phyloP scores from a whole-genome alignment of 768 basidiomycete genomes.

The Tulasnella sp. region DNA sequence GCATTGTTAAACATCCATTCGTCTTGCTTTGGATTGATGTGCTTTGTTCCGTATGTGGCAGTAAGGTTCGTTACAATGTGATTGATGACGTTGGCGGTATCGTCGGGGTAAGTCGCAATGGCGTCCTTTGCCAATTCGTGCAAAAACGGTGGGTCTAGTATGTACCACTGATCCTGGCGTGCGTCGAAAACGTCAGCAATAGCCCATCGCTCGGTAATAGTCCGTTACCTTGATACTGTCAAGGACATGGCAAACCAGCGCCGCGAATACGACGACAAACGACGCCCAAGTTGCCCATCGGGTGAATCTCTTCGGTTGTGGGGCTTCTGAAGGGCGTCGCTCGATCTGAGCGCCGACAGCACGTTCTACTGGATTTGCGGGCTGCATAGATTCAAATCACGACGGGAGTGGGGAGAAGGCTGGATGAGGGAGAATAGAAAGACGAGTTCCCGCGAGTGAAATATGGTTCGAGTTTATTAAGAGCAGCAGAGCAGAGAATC shows the following conservation, averaged over 20 bases:
- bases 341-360: background rate
- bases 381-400: background rate
- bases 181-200: background rate
- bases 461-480: background rate
- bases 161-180: conserved; percentile 63
- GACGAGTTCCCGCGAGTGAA: no score
- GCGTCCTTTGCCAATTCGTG: conserved; percentile 73
- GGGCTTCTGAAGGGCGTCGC: background rate
- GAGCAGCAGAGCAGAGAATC: no score
- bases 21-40: conserved; percentile 50
- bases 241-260: conserved; percentile 29
- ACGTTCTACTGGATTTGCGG: background rate
- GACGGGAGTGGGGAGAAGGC: background rate
- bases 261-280: conserved; percentile 24
- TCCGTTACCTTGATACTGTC: conserved; percentile 34
- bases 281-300: conserved; percentile 6
- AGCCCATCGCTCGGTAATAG: background rate
- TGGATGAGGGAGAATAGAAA: background rate
- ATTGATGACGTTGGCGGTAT: conserved; percentile 68
- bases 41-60: conserved; percentile 56
- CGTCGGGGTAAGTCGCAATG: conserved; percentile 58
- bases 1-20: conserved; percentile 98
- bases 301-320: background rate
- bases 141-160: conserved; percentile 67
- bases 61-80: conserved; percentile 82